phyloP scores from a whole-genome alignment of 1,284 basidiomycete species.

The Cutaneotrichosporon curvatum region DNA sequence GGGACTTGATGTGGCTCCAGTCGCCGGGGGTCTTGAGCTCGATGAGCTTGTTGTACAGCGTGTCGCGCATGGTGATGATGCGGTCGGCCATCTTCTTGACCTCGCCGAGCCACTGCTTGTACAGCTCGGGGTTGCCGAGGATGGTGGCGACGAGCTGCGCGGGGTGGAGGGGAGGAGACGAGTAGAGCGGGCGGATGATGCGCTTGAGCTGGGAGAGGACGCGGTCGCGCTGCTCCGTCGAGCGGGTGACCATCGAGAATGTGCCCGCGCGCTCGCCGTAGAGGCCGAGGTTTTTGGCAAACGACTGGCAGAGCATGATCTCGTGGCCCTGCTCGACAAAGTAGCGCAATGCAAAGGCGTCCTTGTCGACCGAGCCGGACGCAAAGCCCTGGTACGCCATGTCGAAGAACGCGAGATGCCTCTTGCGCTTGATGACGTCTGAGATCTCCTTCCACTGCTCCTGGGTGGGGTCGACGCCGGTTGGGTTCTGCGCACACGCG shows the following conservation, averaged over 20 bases:
- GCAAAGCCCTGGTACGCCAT: slow-evolving; percentile 92
- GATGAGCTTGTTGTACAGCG: slow-evolving; percentile 71
- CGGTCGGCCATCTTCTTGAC: slow-evolving; percentile 93
- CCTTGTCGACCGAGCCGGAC: slow-evolving; percentile 76
- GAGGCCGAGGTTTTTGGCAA: slow-evolving; percentile 99
- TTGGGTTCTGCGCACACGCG: slow-evolving; percentile 69
- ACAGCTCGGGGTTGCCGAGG: slow-evolving; percentile 67
- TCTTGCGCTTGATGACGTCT: slow-evolving; percentile 63
- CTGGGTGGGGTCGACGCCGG: slow-evolving; percentile 89
- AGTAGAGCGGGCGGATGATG: slow-evolving; percentile 94
- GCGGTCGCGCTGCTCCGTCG: slow-evolving; percentile 75
- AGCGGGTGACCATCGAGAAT: slow-evolving; percentile 73
- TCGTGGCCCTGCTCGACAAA: slow-evolving; percentile 86
- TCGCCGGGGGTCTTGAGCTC: slow-evolving; percentile 83
- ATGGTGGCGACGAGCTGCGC: slow-evolving; percentile 84
- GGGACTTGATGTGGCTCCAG: slow-evolving; percentile 94
- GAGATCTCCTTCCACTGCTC: slow-evolving; percentile 92
- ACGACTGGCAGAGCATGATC: slow-evolving; percentile 81
- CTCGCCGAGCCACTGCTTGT: slow-evolving; percentile 80
- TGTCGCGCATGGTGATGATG: slow-evolving; percentile 91
- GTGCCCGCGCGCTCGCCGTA: slow-evolving; percentile 95
- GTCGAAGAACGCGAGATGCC: slow-evolving; percentile 56
- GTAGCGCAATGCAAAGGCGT: slow-evolving; percentile 91
- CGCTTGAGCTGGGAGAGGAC: slow-evolving; percentile 94
- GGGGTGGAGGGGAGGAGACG: slow-evolving; percentile 85